Evolutionary conservation across 2,329 filamentous ascomycete species (phyloP).

Genomic region (Rasamsonia emersonii): DNA sequence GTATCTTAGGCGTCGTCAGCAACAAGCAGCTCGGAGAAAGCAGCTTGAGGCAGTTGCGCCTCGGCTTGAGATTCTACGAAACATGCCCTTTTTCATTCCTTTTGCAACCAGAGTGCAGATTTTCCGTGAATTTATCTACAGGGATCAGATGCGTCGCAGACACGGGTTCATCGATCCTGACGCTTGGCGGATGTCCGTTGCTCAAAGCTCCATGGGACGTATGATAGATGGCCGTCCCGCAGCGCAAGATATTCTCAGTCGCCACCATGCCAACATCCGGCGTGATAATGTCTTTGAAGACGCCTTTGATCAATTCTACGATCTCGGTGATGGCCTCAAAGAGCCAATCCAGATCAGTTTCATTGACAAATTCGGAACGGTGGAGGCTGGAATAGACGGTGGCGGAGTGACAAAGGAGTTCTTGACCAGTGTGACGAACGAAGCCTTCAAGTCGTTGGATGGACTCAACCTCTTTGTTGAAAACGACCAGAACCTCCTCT

Average conservation of each 20-base stretch:
- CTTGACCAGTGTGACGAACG: slow-evolving; percentile 74
- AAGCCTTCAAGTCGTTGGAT: slow-evolving; percentile 62
- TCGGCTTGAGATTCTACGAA: slow-evolving; percentile 79
- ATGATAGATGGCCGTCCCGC: slow-evolving; percentile 31
- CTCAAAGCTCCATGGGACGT: slow-evolving; percentile 34
- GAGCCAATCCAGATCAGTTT: slow-evolving; percentile 97
- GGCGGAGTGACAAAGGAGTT: slow-evolving; percentile 98
- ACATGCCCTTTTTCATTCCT: slow-evolving; percentile 95
- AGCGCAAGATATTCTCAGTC: slow-evolving; percentile 36
- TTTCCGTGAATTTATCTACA: slow-evolving; percentile 81
- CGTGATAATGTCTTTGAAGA: slow-evolving; percentile 76
- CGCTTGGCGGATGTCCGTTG: slow-evolving; percentile 58
- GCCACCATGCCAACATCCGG: slow-evolving; percentile 70
- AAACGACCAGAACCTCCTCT: slow-evolving; percentile 78
- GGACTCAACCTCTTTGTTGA: slow-evolving; percentile 63
- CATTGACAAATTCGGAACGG: slow-evolving; percentile 76
- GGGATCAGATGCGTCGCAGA: slow-evolving; percentile 68
- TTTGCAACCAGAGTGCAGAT: slow-evolving; percentile 87
- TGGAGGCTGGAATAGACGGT: slow-evolving; percentile 91
- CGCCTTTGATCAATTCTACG: slow-evolving; percentile 74
- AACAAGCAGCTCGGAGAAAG: slow-evolving; percentile 59
- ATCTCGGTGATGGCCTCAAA: slow-evolving; percentile 73
- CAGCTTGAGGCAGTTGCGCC: slow-evolving; percentile 73
- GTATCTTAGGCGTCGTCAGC: slow-evolving; percentile 54
- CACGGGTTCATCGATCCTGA: slow-evolving; percentile 64